Conservation (phyloP, 108 stramenopile genomes). For the Pseudonitzschia multiseries region DNA sequence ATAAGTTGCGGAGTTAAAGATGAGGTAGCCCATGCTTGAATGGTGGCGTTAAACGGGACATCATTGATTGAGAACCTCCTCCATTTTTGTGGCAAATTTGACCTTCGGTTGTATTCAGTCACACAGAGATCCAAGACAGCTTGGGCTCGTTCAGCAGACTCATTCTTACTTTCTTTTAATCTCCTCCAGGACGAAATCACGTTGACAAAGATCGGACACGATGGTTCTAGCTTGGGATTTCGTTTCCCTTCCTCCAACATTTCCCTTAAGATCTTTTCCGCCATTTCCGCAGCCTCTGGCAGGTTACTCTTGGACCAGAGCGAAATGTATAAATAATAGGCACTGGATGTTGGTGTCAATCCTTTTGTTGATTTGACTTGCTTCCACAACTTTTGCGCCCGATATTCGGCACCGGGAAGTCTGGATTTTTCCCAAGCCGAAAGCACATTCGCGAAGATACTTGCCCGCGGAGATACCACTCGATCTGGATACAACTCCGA, state of each 20-base stretch:
- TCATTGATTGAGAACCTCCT: conserved; percentile 13
- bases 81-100: conserved; percentile 7
- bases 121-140: conserved; percentile 23
- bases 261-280: conserved; percentile 25
- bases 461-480: conserved; percentile 20
- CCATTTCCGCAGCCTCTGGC: conserved; percentile 14
- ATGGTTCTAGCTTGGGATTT: conserved; percentile 20
- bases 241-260: conserved; percentile 15
- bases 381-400: conserved; percentile 17
- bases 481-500: not conserved
- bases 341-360: conserved; percentile 10
- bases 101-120: not conserved
- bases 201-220: conserved; percentile 21
- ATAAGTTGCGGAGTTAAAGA: not conserved
- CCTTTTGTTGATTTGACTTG: conserved; percentile 12
- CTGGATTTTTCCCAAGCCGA: conserved; percentile 31
- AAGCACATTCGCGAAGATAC: conserved; percentile 28
- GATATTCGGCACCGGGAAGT: conserved; percentile 5
- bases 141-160: conserved; percentile 18
- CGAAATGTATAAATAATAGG: conserved; percentile 24
- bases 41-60: conserved; percentile 21
- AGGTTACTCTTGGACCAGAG: conserved; percentile 27
- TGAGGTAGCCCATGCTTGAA: conserved; percentile 15
- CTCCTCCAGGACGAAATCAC: conserved; percentile 28
- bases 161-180: not conserved